Percentiles rank a stretch among this genome's conserved stretches.
These are phyloP conservation scores for Panaeolus cyanescens DNA, from an alignment of 768 basidiomycete genomes.

Conservation along the genomic window DNA sequence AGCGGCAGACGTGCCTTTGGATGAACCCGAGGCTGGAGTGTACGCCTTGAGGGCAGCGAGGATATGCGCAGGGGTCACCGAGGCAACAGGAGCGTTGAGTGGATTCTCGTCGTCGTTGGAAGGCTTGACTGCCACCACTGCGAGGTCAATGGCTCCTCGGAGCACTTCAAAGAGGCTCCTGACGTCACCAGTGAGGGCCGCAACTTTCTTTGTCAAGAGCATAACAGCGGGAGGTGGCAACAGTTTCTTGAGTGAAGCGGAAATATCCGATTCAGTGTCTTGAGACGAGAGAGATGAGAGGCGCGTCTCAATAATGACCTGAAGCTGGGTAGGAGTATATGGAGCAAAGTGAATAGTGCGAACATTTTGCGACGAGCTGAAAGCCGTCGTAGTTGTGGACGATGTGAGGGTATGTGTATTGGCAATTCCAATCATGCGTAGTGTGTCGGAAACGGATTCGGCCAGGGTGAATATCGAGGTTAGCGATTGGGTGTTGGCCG, in stretches of 20 bases:
- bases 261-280: constrained; percentile 27
- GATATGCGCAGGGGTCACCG: constrained; percentile 68
- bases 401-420: constrained; percentile 86
- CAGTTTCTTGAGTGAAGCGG: constrained; percentile 48
- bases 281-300: constrained; percentile 51
- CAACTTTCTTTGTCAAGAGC: constrained; percentile 78
- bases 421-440: constrained; percentile 84
- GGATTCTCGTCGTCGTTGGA: constrained; percentile 32
- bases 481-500: constrained; percentile 58
- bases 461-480: constrained; percentile 70
- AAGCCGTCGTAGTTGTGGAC: constrained; percentile 38
- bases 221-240: constrained; percentile 65
- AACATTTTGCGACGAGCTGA: constrained; percentile 41
- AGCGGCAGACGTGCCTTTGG: constrained; percentile 21
- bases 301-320: constrained; percentile 66
- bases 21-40: constrained; percentile 42
- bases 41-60: constrained; percentile 77
- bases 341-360: constrained; percentile 80
- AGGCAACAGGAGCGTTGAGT: constrained; percentile 35
- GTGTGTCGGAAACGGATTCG: constrained; percentile 44
- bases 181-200: constrained; percentile 82
- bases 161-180: constrained; percentile 79
- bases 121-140: constrained; percentile 32
- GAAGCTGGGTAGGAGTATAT: constrained; percentile 72
- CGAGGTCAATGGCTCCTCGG: constrained; percentile 76